phyloP scores from a whole-genome alignment of 2,329 filamentous ascomycete species.

The Microcyclosporella mali region DNA sequence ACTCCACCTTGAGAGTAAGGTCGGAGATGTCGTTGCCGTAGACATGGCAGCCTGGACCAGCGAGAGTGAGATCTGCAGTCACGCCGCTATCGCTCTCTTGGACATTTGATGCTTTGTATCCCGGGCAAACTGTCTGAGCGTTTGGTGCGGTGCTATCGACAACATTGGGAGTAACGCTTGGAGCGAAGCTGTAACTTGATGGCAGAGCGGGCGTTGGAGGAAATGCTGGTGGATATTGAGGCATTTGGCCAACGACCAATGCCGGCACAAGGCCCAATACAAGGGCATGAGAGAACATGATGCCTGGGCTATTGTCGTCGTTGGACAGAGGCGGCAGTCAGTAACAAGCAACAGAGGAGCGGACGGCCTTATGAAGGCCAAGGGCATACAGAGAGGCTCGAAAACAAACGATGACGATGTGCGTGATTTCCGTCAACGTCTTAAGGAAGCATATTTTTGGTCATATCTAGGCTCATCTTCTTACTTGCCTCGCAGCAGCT shows the following conservation, averaged over 20 bases:
- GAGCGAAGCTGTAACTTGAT: constrained; percentile 6
- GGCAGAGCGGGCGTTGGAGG: constrained; percentile 19
- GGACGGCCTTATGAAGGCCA: no score
- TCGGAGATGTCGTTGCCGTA: constrained; percentile 27
- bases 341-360: no score
- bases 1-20: constrained; percentile 21
- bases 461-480: no score
- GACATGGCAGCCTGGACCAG: constrained; percentile 23
- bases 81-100: constrained; percentile 17
- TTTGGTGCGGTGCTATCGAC: constrained; percentile 22
- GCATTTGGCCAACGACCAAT: constrained; percentile 17
- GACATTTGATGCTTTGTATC: constrained; percentile 25
- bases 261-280: constrained; percentile 5
- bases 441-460: no score
- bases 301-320: no score
- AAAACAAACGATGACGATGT: no score
- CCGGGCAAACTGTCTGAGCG: constrained; percentile 23
- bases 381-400: no score
- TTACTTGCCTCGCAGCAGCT: no score
- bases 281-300: not conserved
- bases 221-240: constrained; percentile 25
- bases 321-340: no score
- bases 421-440: no score
- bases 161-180: constrained; percentile 25
- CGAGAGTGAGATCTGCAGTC: constrained; percentile 24